Evolutionary conservation across 495 filamentous ascomycete species (phyloP).

Genomic region (Choiromyces venosus): DNA sequence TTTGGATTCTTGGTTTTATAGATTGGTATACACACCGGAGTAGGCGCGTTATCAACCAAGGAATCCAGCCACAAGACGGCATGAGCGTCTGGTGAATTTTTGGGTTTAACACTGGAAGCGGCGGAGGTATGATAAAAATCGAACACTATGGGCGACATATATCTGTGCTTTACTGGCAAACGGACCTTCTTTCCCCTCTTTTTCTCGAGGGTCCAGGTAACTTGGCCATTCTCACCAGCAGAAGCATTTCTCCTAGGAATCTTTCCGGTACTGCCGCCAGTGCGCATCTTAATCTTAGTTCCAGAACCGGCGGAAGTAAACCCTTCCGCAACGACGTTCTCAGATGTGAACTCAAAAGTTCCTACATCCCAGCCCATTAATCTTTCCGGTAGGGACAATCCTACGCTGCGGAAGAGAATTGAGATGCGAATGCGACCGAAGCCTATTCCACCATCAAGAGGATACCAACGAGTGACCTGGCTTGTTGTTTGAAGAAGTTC

Average conservation of each 20-base stretch:
- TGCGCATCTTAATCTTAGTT: conserved; percentile 69
- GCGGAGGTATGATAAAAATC: conserved; percentile 55
- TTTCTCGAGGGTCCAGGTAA: conserved; percentile 61
- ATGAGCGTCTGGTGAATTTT: conserved; percentile 62
- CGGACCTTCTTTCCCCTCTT: conserved; percentile 53
- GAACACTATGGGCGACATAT: conserved; percentile 80
- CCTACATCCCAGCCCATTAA: conserved; percentile 91
- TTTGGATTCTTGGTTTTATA: conserved; percentile 69
- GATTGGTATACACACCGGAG: conserved; percentile 74
- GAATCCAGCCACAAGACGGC: conserved; percentile 81
- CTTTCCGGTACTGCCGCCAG: conserved; percentile 74
- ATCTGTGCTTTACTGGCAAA: conserved; percentile 81
- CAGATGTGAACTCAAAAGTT: conserved; percentile 75
- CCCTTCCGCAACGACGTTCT: conserved; percentile 56
- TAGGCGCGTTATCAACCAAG: conserved; percentile 69
- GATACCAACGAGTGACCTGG: conserved; percentile 62
- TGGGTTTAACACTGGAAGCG: too few relatives aligned
- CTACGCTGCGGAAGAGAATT: conserved; percentile 76
- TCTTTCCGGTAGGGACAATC: conserved; percentile 70
- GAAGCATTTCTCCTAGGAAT: conserved; percentile 49
- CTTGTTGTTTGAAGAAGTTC: conserved; percentile 80
- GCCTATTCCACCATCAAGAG: conserved; percentile 59
- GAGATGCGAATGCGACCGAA: conserved; percentile 89
- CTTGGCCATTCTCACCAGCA: conserved; percentile 42
- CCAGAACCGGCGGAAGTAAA: conserved; percentile 56